These are phyloP conservation scores for Phanerodontia chrysosporium DNA, from an alignment of 768 basidiomycete genomes.

Conservation along the genomic window DNA sequence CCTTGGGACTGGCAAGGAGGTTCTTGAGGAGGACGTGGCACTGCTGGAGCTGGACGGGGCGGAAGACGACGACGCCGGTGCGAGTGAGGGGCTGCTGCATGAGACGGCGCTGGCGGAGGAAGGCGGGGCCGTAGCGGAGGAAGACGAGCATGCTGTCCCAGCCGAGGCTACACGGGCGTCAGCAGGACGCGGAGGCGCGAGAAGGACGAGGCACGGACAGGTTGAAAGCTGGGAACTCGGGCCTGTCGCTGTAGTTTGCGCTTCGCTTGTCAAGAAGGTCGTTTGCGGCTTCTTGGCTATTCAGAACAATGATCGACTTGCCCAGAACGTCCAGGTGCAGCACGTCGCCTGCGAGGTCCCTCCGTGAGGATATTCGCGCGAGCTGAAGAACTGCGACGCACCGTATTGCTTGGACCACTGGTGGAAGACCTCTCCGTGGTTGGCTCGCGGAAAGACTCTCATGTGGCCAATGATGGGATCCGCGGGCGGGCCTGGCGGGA, in stretches of 20 bases:
- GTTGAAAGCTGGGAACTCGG: conserved; percentile 23
- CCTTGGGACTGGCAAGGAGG: conserved; percentile 23
- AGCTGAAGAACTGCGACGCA: neutral
- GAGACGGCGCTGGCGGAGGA: conserved; percentile 14
- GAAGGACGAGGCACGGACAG: conserved; percentile 5
- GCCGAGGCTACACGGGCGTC: conserved; percentile 10
- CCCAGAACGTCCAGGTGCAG: conserved; percentile 30
- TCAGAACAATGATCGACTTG: conserved; percentile 30
- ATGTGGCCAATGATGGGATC: conserved; percentile 36
- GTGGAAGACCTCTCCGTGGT: conserved; percentile 26
- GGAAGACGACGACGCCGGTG: conserved; percentile 15
- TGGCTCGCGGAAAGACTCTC: conserved; percentile 28
- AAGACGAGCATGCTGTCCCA: conserved; percentile 17
- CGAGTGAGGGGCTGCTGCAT: conserved; percentile 1
- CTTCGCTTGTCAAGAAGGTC: conserved; percentile 36
- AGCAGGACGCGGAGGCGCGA: neutral
- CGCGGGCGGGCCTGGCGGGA: conserved; percentile 33
- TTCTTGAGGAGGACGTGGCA: conserved; percentile 20
- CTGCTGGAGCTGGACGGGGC: conserved; percentile 23
- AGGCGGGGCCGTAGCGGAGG: conserved; percentile 17
- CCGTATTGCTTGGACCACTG: conserved; percentile 30
- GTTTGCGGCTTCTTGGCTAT: conserved; percentile 27
- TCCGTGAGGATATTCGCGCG: neutral
- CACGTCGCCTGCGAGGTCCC: conserved; percentile 22
- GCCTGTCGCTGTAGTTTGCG: conserved; percentile 35